Conservation (phyloP, 2,329 filamentous ascomycete genomes). For the Eutypella sp. region DNA sequence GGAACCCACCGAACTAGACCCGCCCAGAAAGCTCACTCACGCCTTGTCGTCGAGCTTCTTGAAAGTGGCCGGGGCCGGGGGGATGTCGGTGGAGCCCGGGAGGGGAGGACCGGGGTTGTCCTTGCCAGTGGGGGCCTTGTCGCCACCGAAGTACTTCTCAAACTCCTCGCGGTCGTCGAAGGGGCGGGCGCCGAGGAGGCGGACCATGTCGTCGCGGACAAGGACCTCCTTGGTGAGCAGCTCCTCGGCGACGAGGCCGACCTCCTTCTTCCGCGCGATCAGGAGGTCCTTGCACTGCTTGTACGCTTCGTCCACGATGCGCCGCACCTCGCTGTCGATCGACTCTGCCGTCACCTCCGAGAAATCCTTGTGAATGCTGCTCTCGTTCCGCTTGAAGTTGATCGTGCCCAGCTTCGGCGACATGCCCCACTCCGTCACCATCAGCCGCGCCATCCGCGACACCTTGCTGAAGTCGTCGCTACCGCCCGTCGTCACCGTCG, state of each 20-base stretch:
- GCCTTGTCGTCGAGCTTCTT: conserved; percentile 18
- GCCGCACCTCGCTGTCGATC: conserved; percentile 86
- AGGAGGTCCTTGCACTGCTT: conserved; percentile 82
- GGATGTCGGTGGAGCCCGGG: conserved; percentile 32
- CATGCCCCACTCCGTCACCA: conserved; percentile 99
- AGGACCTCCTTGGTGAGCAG: conserved; percentile 88
- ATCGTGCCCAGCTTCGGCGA: conserved; percentile 88
- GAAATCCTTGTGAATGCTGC: conserved; percentile 89
- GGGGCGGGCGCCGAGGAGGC: conserved; percentile 77
- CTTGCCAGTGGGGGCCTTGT: conserved; percentile 36
- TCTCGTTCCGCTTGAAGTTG: conserved; percentile 80
- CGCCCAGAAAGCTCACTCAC: too few relatives aligned
- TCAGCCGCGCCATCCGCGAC: conserved; percentile 87
- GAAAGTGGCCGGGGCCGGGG: conserved; percentile 23
- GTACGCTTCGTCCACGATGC: conserved; percentile 90
- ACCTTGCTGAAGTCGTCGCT: conserved; percentile 99
- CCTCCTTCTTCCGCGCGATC: conserved; percentile 77
- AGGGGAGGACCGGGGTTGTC: conserved; percentile 41
- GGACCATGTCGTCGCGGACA: conserved; percentile 84
- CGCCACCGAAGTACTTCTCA: conserved; percentile 81
- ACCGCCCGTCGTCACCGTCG: conserved; percentile 90
- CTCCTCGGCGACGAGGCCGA: conserved; percentile 89
- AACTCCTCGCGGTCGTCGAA: conserved; percentile 87
- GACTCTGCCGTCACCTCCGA: conserved; percentile 88
- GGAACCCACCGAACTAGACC: too few relatives aligned